phyloP scores from a whole-genome alignment of 805 yeast genomes.

The Grigorovia transvaalensis region DNA sequence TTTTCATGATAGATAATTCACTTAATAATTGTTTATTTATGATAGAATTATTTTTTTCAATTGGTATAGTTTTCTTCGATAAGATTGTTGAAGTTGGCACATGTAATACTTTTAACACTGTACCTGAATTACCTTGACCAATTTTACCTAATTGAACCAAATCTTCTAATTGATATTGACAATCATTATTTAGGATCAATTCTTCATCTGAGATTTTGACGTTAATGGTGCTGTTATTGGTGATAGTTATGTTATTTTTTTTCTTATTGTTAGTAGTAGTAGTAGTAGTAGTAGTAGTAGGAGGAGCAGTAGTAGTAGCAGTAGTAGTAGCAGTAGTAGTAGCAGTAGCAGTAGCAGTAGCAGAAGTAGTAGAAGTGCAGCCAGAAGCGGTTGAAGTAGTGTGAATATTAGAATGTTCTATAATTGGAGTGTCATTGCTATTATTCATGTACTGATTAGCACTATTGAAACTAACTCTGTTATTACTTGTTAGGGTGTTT shows the following conservation, averaged over 20 bases:
- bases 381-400: no score
- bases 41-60: constrained; percentile 56
- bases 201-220: constrained; percentile 2
- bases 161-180: constrained; percentile 45
- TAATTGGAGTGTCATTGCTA: no score
- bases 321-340: not conserved
- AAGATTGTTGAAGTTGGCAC: constrained; percentile 77
- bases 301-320: not conserved
- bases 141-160: constrained; percentile 62
- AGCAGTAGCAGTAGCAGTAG: not conserved
- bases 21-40: constrained; percentile 56
- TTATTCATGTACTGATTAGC: no score
- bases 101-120: constrained; percentile 80
- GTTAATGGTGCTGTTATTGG: not conserved
- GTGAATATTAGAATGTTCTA: no score
- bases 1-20: constrained; percentile 84
- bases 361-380: not conserved
- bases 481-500: not conserved
- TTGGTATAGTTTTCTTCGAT: constrained; percentile 82
- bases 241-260: not conserved
- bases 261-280: not conserved
- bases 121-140: constrained; percentile 93
- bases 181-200: constrained; percentile 2
- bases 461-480: no score
- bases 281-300: not conserved